Base-by-base conservation (phyloP, 1,284 basidiomycete species). In the Exobasidium cylindrosporum region DNA sequence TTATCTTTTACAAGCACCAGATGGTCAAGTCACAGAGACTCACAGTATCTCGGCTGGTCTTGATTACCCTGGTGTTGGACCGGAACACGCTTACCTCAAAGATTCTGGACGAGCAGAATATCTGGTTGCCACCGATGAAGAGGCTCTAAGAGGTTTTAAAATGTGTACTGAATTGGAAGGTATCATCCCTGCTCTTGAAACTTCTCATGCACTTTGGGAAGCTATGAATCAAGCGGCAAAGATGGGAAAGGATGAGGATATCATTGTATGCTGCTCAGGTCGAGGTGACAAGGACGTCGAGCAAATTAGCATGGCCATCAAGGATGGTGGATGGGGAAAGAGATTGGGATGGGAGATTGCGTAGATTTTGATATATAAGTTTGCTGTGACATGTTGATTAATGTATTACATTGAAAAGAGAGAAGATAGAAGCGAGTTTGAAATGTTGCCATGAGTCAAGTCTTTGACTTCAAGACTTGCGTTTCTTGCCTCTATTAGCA, bases 121-220 rank as follows among this genome's bases (percentile, higher is more conserved):
- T 81, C 86, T 89, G 17, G 88, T 86, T 11, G 95, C 95, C 7
- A 97, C 91, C 1, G 96, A 98, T 77, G 89, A 94, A 77, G 85
- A 99, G 77, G 93, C 92, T 3, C 84, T 98, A 35, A 85, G 90
- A 46, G 96, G 92, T 0, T 98, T 99, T 86, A 85, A 92, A 68
- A 84, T 92, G 81, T 85, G 88, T 74, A 96, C 92, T 0, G 90
- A 98, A 81, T 82, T 88, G 26, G 96, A 98, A 83, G 96, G 96
- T 32, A 98, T 99, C 78, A 97, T 99, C 76, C 96, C 95, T 30
- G 92, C 96, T 24, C 84, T 99, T 62, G 96, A 98, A 82, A 94
- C 92, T 1, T 88, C 91, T 24, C 96, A 99, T 82, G 96, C 93
- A 11, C 86, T 98, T 74, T 97, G 93, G 92, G 88, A 89, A 53